Base-by-base conservation (phyloP, 768 basidiomycete species). In the Amanita jacksonii region DNA sequence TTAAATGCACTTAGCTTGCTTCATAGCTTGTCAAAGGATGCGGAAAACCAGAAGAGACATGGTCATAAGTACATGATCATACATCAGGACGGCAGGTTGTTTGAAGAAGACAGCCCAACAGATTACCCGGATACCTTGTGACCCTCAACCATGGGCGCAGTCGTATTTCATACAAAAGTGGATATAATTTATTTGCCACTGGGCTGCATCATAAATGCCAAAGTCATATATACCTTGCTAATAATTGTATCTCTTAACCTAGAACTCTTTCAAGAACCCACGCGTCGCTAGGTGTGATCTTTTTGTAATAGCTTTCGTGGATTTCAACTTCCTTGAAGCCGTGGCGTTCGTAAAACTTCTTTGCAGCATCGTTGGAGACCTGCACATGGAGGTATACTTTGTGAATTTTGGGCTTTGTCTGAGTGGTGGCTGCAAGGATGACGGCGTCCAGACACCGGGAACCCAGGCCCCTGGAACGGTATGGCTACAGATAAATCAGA, bases 341-440 rank as follows among this genome's bases (percentile, higher is more conserved):
- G 53, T 90, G 81, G 34, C 71, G 69, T 62, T 88, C 85, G 60
- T 92, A 93, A 61, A 92, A 92, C 43, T 61, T 66, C 64, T 82
- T 88, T 19, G 85, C 89, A 12, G 72, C 75, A 24, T 61, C 62
- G 55, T 92, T 93, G 30, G 81, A 85, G n/a, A 79, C 69, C 56
- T 93, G 90, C 2, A 93, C 90, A 57, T 93, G 90, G 41, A 92
- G 71, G 57, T 81, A 91, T 52, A 91, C 74, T 46, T 74, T 73
- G 53, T 66, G 64, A 56, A 90, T 79, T 57, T 74, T 73, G 36
- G 75, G 75, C 53, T 79, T 81, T 44, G 64, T 52, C 40, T 76
- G 76, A 16, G 70, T 57, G 7, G 72, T 63, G 13, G 85, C 85
- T 15, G 85, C 74, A 35, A 69, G 60, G 43, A 90, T 59, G 52